These are phyloP conservation scores for Margaritispora aquatica DNA, from an alignment of 495 filamentous ascomycete species.

Conservation along the genomic window DNA sequence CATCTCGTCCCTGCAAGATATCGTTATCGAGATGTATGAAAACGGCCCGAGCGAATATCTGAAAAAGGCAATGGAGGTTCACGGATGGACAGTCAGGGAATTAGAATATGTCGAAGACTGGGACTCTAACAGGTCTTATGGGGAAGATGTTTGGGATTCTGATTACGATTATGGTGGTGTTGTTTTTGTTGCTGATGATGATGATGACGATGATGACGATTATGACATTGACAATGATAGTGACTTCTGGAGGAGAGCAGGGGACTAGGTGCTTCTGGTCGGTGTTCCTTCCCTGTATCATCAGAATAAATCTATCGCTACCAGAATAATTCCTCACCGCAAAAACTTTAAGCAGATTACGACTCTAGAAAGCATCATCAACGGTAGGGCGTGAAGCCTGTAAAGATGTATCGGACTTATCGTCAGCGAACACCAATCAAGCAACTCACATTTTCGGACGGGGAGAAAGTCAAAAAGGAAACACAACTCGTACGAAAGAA, in stretches of 20 bases:
- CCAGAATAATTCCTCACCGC: no score
- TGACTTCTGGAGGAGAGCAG: constrained; percentile 8
- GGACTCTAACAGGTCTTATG: constrained; percentile 2
- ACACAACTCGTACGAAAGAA: no score
- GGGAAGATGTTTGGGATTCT: constrained; percentile 1
- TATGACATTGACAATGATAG: constrained; percentile 14
- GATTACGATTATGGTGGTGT: not conserved
- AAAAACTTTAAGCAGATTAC: not conserved
- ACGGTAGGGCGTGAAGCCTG: no score
- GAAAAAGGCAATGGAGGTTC: constrained; percentile 14
- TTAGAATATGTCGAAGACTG: constrained; percentile 14
- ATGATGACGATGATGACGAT: constrained; percentile 4
- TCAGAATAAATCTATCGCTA: no score
- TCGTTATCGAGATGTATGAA: constrained; percentile 13
- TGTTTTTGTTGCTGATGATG: constrained; percentile 6
- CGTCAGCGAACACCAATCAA: no score
- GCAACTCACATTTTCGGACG: no score
- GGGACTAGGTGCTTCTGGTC: constrained; percentile 6
- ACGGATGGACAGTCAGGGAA: constrained; percentile 16
- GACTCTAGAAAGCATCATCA: no score
- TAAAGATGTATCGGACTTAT: no score
- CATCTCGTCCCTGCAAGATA: constrained; percentile 19
- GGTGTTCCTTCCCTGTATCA: no score
- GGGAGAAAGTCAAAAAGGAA: no score
- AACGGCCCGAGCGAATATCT: constrained; percentile 12